phyloP scores from a whole-genome alignment of 352 stramenopile species.

The Pythium dissotocum region DNA sequence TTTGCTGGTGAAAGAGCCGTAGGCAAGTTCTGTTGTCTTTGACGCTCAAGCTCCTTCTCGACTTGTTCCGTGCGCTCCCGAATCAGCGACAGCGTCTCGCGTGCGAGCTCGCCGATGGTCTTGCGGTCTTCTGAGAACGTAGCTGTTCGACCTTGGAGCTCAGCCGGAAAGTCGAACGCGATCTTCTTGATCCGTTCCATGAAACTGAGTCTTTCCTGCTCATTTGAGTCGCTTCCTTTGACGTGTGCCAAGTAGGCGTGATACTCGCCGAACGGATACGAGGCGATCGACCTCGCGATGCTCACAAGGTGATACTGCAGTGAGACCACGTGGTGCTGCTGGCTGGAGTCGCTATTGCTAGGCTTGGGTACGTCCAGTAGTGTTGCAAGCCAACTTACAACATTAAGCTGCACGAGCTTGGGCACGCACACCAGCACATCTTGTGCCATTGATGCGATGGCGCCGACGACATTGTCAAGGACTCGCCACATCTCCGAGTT shows the following conservation, averaged over 20 bases:
- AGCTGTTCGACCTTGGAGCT: conserved; percentile 40
- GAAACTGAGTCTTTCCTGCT: conserved; percentile 15
- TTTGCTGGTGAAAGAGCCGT: neutral
- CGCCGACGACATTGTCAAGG: conserved; percentile 46
- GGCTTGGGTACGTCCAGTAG: conserved; percentile 29
- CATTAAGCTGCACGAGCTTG: conserved; percentile 41
- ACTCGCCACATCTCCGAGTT: conserved; percentile 35
- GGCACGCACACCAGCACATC: conserved; percentile 66
- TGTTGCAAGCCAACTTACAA: conserved; percentile 41
- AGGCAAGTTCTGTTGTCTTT: neutral
- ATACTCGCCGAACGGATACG: conserved; percentile 65
- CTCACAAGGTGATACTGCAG: conserved; percentile 54
- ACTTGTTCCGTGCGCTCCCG: conserved; percentile 37
- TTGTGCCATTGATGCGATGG: conserved; percentile 59
- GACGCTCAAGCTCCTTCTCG: neutral
- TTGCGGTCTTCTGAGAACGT: conserved; percentile 37
- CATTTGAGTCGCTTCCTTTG: neutral
- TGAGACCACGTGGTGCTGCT: conserved; percentile 27
- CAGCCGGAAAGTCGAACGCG: conserved; percentile 55
- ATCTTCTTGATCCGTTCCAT: conserved; percentile 64
- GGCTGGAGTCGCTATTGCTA: conserved; percentile 3
- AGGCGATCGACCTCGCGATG: conserved; percentile 51
- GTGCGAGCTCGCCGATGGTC: conserved; percentile 59
- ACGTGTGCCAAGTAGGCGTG: conserved; percentile 29
- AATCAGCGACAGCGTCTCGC: conserved; percentile 57